Conservation (phyloP, 2,329 filamentous ascomycete species). For the Scopulariopsis brevicaulis region DNA sequence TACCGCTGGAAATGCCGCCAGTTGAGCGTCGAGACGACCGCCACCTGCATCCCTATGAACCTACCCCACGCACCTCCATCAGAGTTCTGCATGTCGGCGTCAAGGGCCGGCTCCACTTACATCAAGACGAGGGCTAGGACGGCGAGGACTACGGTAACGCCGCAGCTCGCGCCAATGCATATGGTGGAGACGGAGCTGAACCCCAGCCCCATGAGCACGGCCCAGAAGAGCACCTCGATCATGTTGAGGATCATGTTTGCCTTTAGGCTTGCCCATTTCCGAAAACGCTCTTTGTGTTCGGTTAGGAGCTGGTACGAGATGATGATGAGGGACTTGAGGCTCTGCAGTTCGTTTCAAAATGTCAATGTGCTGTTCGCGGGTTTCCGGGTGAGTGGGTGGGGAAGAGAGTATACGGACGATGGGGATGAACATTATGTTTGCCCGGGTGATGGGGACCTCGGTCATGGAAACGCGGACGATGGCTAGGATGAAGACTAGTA, state of each 20-base stretch:
- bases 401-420: not conserved
- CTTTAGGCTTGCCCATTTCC: conserved; percentile 25
- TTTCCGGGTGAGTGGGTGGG: not conserved
- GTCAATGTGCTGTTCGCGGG: not conserved
- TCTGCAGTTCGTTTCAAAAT: conserved; percentile 7
- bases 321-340: conserved; percentile 25
- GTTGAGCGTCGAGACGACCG: not conserved
- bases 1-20: not conserved
- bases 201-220: not conserved
- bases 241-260: conserved; percentile 26
- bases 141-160: not conserved
- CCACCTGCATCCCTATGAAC: not conserved
- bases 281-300: conserved; percentile 18
- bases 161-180: not conserved
- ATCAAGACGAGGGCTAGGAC: not conserved
- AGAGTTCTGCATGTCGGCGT: not conserved
- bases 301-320: conserved; percentile 26
- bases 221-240: conserved; percentile 29
- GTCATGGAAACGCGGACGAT: not conserved
- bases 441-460: not conserved
- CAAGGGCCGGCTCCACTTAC: not conserved
- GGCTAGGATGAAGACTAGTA: not conserved
- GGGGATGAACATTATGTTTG: not conserved
- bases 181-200: not conserved
- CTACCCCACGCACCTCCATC: not conserved